Conservation (phyloP, 1,284 basidiomycete species). For the Pholiota adiposa region DNA sequence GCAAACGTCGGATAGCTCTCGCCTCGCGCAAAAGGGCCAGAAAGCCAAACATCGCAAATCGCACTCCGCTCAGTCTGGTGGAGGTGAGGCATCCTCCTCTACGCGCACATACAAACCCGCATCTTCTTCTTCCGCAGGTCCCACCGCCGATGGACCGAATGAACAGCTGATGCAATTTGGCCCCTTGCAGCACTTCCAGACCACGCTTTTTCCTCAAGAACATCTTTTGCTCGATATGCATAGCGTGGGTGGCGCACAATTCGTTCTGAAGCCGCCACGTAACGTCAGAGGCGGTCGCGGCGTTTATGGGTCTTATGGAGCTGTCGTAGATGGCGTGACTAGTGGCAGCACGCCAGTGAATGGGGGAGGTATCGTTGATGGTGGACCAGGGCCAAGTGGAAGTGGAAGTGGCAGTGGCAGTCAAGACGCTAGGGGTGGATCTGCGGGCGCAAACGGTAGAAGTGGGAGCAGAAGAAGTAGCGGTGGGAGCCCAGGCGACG, state of each 20-base stretch:
- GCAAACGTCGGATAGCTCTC: neutral
- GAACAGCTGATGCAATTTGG: neutral
- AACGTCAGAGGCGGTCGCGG: neutral
- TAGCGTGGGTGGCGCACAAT: constrained; percentile 20
- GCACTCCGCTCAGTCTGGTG: neutral
- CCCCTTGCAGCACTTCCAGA: neutral
- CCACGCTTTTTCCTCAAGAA: constrained; percentile 11
- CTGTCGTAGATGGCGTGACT: neutral
- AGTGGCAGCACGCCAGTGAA: neutral
- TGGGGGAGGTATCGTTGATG: neutral
- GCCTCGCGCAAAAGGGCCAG: neutral
- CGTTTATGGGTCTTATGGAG: neutral
- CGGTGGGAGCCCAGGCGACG: neutral
- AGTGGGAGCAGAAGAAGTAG: neutral
- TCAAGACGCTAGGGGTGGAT: neutral
- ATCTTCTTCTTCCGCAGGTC: neutral
- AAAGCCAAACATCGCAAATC: neutral
- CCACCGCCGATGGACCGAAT: neutral
- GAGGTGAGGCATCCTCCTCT: neutral
- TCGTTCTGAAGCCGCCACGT: constrained; percentile 22
- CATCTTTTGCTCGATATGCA: constrained; percentile 13
- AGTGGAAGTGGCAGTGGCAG: neutral
- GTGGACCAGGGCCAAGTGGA: neutral
- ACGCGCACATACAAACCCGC: neutral
- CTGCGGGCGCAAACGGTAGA: neutral